Evolutionary conservation across 192 early-diverging fungal species (phyloP), one percentile per base, ranked within the genome.

Genomic region (Backusella circina): DNA sequence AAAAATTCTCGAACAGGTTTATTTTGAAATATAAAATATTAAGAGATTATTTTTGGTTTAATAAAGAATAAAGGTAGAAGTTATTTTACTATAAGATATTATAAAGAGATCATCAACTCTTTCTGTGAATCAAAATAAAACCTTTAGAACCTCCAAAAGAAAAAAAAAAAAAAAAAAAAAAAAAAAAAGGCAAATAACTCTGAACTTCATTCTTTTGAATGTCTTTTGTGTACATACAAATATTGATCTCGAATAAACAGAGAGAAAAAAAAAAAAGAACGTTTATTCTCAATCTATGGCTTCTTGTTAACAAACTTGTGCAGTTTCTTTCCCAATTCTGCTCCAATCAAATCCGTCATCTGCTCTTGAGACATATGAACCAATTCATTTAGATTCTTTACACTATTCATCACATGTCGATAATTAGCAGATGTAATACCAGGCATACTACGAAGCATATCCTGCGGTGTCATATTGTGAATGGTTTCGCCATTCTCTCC

Each of bases 341-440:
- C 72, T 4, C 94, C 96, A 4, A 97, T 50, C 6, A 94, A 44
- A 37, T 74, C 65, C 15, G 76, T 64, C 10, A 93, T 72, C 18
- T 86, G 81, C 0, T 79, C 78, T 39, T 88, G 54, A 1, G 69
- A 77, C 65, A 92, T 74, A 3, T 85, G 80, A 8, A 88, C 86
- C 2, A 98, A 74, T 67, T 89, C 92, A 7, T 83, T 73, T 10
- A 98, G 79, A 67, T 84, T 92, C 15, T 84, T 71, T 16, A 91
- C 92, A 26, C 79, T 83, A 18, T 74, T 83, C 88, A 95, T 95
- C 13, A 98, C 85, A 10, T 74, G 64, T 74, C 89, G 88, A 82
- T 96, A 95, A 78, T 97, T 97, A 51, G 86, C 86, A 3, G 84
- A 86, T 1, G 89, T 96, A 70, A 99, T 92, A 0, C 97, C 96